Conservation (phyloP, 108 stramenopile species). For the Pseudonitzschia delicatissima region DNA sequence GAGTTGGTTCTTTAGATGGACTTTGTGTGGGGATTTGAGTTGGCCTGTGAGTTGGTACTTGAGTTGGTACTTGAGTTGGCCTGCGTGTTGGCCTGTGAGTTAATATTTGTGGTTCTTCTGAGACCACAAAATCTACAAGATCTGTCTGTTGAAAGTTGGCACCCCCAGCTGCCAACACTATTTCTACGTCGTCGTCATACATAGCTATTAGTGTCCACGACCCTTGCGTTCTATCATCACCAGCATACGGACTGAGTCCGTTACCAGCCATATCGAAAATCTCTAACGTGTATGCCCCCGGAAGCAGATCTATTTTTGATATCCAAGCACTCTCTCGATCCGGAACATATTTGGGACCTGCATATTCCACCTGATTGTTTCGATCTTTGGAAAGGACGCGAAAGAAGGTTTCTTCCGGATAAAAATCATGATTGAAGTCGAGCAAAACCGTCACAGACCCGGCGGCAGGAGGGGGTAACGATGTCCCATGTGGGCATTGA, state of each 20-base stretch:
- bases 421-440: conserved; percentile 21
- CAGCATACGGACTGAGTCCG: not conserved
- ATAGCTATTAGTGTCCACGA: not conserved
- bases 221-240: not conserved
- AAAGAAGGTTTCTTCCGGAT: conserved; percentile 25
- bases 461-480: not conserved
- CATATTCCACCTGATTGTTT: conserved; percentile 9
- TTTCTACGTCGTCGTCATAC: conserved; percentile 1
- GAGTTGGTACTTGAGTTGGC: not conserved
- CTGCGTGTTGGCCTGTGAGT: not conserved
- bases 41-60: not conserved
- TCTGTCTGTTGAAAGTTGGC: not conserved
- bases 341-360: conserved; percentile 21
- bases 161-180: not conserved
- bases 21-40: not conserved
- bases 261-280: not conserved
- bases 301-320: not conserved
- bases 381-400: conserved; percentile 12
- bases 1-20: not conserved
- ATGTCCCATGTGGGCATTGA: not conserved
- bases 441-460: conserved; percentile 7
- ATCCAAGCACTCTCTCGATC: conserved; percentile 2
- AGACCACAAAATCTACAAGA: conserved; percentile 2
- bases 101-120: not conserved
- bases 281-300: not conserved